A percentile compares a stretch with the other conserved stretches of the same genome.
These are phyloP conservation scores for Westerdykella sp. DNA, from an alignment of 2,329 filamentous ascomycete species.

Conservation along the genomic window DNA sequence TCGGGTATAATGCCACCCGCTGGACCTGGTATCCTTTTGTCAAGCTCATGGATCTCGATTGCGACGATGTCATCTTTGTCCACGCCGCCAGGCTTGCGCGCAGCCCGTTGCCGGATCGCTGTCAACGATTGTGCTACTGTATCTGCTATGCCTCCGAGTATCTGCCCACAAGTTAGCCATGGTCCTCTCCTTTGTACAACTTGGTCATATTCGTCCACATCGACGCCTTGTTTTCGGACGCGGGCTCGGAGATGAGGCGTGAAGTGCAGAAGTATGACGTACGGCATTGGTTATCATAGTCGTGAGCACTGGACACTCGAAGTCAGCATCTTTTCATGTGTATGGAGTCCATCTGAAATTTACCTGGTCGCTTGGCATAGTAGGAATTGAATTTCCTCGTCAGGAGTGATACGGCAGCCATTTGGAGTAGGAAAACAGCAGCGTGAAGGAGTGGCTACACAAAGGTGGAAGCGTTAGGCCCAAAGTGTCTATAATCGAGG, in stretches of 20 bases:
- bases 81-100: constrained; percentile 55
- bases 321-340: constrained; percentile 9
- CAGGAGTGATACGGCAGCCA: constrained; percentile 76
- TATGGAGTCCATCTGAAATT: constrained; percentile 14
- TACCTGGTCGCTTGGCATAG: constrained; percentile 84
- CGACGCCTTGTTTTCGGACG: background rate
- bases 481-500: constrained; percentile 5
- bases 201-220: background rate
- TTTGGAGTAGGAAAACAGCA: constrained; percentile 79
- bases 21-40: constrained; percentile 68
- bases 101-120: constrained; percentile 62
- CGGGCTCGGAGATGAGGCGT: background rate
- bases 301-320: constrained; percentile 62
- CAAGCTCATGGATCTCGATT: constrained; percentile 83
- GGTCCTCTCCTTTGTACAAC: background rate
- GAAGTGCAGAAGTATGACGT: constrained; percentile 28
- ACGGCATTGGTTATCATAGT: constrained; percentile 98
- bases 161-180: constrained; percentile 7
- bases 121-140: constrained; percentile 93
- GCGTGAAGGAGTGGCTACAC: constrained; percentile 77
- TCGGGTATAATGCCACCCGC: constrained; percentile 61
- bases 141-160: constrained; percentile 91
- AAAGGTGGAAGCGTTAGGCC: constrained; percentile 3
- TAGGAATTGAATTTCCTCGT: constrained; percentile 86
- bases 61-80: constrained; percentile 66